Conservation (phyloP, 495 filamentous ascomycete genomes). For the Neurospora pannonica region DNA sequence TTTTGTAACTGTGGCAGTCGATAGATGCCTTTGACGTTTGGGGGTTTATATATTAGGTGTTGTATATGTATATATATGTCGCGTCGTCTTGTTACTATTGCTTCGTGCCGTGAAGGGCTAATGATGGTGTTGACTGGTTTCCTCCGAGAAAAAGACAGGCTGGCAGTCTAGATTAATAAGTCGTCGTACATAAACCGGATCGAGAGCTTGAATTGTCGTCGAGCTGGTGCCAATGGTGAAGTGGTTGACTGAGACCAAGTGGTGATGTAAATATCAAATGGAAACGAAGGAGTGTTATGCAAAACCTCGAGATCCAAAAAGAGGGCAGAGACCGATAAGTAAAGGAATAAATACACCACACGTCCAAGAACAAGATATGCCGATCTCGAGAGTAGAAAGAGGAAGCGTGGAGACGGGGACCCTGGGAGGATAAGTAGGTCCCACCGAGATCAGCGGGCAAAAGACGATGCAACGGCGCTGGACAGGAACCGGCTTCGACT, state of each 20-base stretch:
- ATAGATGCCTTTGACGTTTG: slow-evolving; percentile 8
- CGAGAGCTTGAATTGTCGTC: slow-evolving; percentile 8
- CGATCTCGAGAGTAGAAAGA: slow-evolving; percentile 35
- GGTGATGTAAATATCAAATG: slow-evolving; percentile 20
- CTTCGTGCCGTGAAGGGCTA: slow-evolving; percentile 33
- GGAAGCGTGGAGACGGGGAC: slow-evolving; percentile 35
- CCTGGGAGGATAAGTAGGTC: slow-evolving; percentile 42
- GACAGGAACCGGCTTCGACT: slow-evolving; percentile 23
- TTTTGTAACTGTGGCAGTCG: slow-evolving; percentile 8
- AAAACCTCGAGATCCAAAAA: slow-evolving; percentile 38
- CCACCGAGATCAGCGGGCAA: slow-evolving; percentile 28
- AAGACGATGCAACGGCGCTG: slow-evolving; percentile 27
- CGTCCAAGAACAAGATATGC: slow-evolving; percentile 39
- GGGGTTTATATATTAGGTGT: slow-evolving; percentile 37
- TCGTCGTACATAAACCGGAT: slow-evolving; percentile 36
- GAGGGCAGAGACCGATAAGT: slow-evolving; percentile 38
- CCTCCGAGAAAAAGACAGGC: slow-evolving; percentile 35
- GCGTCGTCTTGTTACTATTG: slow-evolving; percentile 32
- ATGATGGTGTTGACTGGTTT: slow-evolving; percentile 40
- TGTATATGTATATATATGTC: slow-evolving; percentile 24
- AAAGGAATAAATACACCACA: slow-evolving; percentile 41
- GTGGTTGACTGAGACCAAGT: slow-evolving; percentile 9
- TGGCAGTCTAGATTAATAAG: slow-evolving; percentile 30
- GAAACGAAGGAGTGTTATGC: slow-evolving; percentile 39
- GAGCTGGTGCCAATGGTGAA: slow-evolving; percentile 2